These are phyloP conservation scores for Hymenoscyphus albidus DNA, from an alignment of 2,329 filamentous ascomycete species.

Conservation along the genomic window DNA sequence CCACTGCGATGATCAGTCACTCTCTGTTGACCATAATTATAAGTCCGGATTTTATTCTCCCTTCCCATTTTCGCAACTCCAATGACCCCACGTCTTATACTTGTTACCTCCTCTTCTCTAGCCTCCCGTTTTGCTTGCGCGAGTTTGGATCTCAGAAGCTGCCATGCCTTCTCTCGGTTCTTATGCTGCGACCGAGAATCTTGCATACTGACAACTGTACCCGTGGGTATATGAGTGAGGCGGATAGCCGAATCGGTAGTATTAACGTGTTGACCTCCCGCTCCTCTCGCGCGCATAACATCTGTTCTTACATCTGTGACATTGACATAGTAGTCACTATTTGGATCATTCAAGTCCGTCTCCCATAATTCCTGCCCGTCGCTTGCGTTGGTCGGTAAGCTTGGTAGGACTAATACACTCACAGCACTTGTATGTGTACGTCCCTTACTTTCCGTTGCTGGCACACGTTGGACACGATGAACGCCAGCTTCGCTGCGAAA, in stretches of 20 bases:
- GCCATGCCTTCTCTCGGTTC: constrained; percentile 86
- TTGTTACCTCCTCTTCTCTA: constrained; percentile 74
- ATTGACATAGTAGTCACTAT: constrained; percentile 87
- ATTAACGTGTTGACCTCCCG: constrained; percentile 96
- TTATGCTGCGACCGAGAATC: constrained; percentile 86
- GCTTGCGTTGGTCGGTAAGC: constrained; percentile 58
- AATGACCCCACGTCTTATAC: constrained; percentile 72
- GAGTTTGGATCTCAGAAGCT: constrained; percentile 73
- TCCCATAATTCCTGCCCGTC: constrained; percentile 48
- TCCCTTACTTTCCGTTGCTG: constrained; percentile 84
- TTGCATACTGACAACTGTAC: constrained; percentile 85
- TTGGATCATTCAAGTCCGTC: constrained; percentile 72
- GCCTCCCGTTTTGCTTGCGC: constrained; percentile 77
- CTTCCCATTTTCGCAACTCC: constrained; percentile 79
- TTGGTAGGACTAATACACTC: constrained; percentile 87
- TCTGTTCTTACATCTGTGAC: constrained; percentile 78
- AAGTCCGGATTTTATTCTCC: constrained; percentile 84
- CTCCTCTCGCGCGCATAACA: constrained; percentile 87
- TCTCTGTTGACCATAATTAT: constrained; percentile 67
- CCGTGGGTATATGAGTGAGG: constrained; percentile 84
- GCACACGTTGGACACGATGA: constrained; percentile 90
- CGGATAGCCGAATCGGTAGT: constrained; percentile 95
- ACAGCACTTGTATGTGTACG: constrained; percentile 92
- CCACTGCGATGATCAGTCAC: constrained; percentile 72
- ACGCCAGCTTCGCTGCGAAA: constrained; percentile 89